Base-by-base conservation (phyloP, 371 early-diverging fungal genomes). In the Syncephalastrum racemosum region DNA sequence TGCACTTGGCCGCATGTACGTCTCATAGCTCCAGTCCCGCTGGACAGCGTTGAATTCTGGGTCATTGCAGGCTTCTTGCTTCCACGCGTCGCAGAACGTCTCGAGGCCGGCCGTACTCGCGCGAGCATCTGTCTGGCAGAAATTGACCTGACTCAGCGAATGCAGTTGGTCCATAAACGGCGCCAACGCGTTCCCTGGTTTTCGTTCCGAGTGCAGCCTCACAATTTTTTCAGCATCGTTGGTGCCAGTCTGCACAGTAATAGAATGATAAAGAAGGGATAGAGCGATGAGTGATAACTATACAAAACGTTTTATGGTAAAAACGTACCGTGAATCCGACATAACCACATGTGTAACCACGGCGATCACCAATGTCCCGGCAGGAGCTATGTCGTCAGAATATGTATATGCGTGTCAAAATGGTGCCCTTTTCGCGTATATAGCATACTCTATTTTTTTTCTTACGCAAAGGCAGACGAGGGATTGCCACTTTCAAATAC, bases 291-390 rank as follows among this genome's bases (percentile, higher is more conserved):
- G n/a, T 1, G 12, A n/a, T 44, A 23, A 4, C 25, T n/a, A 41
- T 4, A n/a, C 24, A 27, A 5, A 36, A 50, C 4, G 31, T 27
- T 24, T 5, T 10, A 12, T 39, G 44, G 31, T 19, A 10, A 3
- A 10, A 0, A 36, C 51, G 8, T 64, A 69, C 73, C 47, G 81
- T 81, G 50, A 83, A 85, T 36, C 81, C 81, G 16, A 77, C 79
- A 54, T 77, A 77, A 5, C 83, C 83, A 16, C 67, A 62, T 2
- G 77, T 76, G 31, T 54, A 76, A 1, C 77, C 77, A 53, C 77
- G 64, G 23, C 54, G 55, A 52, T 77, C 77, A 13, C 69, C 63
- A 49, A 77, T 73, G 56, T 73, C 60, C 6, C 40, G 22, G 36
- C 70, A 69, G 15, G 60, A 66, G 5, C 73, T 72, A 58, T 27